phyloP scores from a whole-genome alignment of 2,329 filamentous ascomycete species.

The Fusarium virguliforme region DNA sequence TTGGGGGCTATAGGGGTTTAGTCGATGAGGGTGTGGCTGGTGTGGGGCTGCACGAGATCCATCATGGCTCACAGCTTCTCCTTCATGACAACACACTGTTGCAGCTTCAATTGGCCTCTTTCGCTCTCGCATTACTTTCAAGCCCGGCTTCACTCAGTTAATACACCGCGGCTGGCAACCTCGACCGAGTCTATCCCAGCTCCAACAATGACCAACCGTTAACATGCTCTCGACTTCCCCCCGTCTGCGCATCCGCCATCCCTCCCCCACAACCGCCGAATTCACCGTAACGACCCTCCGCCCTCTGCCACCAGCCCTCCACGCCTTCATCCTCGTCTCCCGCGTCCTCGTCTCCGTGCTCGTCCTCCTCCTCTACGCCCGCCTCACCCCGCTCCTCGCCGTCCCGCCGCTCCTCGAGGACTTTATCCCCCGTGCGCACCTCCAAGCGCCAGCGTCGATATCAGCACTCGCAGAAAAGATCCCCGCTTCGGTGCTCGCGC shows the following conservation, averaged over 20 bases:
- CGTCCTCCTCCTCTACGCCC: conserved; percentile 67
- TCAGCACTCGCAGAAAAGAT: conserved; percentile 55
- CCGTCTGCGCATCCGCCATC: conserved; percentile 75
- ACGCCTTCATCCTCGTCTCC: conserved; percentile 61
- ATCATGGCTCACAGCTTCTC: conserved; percentile 13
- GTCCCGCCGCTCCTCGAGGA: conserved; percentile 30
- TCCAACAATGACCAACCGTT: conserved; percentile 25
- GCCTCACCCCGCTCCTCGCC: conserved; percentile 58
- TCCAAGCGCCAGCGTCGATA: conserved; percentile 55
- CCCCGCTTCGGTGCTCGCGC: conserved; percentile 61
- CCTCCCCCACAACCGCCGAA: conserved; percentile 90
- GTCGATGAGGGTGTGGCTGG: neutral
- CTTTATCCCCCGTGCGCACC: conserved; percentile 36
- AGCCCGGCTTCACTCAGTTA: neutral
- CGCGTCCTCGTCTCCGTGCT: conserved; percentile 61
- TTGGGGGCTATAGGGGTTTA: conserved; percentile 50
- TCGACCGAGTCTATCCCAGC: neutral
- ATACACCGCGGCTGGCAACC: neutral
- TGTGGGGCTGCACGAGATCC: neutral
- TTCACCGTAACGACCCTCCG: conserved; percentile 92
- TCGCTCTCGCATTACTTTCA: neutral
- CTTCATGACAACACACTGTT: neutral
- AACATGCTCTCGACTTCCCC: conserved; percentile 75
- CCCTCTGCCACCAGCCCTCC: conserved; percentile 63
- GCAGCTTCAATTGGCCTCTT: neutral